A percentile compares a stretch with the other conserved stretches of the same genome.
phyloP scores from a whole-genome alignment of 257 asterid genomes.

The Verbena officinalis region DNA sequence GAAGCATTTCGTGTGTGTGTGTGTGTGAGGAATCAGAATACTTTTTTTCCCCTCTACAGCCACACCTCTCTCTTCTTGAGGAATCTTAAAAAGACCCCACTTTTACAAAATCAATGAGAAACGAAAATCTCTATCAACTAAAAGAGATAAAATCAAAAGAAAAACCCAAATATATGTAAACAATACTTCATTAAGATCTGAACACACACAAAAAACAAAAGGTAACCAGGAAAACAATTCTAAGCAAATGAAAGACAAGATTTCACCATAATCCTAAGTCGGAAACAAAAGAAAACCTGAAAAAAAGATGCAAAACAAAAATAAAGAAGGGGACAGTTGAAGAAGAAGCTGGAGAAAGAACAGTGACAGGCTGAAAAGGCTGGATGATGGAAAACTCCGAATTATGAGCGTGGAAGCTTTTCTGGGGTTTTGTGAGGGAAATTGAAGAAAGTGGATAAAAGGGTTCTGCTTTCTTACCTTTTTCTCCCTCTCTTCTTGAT shows the following conservation, averaged over 20 bases:
- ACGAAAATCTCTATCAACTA: constrained; percentile 38
- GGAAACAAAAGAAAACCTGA: constrained; percentile 37
- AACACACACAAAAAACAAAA: constrained; percentile 30
- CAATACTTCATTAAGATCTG: constrained; percentile 48
- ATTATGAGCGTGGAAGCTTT: constrained; percentile 31
- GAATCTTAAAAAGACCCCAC: constrained; percentile 68
- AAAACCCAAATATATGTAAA: neutral
- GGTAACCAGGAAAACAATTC: constrained; percentile 16
- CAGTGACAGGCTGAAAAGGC: constrained; percentile 50
- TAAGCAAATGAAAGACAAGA: constrained; percentile 27
- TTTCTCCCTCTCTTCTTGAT: constrained; percentile 33
- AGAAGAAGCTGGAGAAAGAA: constrained; percentile 36
- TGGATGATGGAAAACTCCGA: constrained; percentile 35
- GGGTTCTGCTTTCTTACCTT: constrained; percentile 47
- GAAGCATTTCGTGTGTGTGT: constrained; percentile 35
- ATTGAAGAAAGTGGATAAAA: constrained; percentile 43
- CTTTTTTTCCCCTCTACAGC: constrained; percentile 47
- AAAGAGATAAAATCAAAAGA: constrained; percentile 26
- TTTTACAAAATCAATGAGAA: constrained; percentile 39
- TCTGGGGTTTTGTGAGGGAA: constrained; percentile 37
- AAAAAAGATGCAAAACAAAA: constrained; percentile 18
- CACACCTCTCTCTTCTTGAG: constrained; percentile 46
- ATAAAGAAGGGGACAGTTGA: constrained; percentile 8
- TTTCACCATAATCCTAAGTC: constrained; percentile 24
- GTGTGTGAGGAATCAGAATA: constrained; percentile 75